These are phyloP conservation scores for Trifolium subterraneum DNA, from an alignment of 306 rosid species.

Conservation along the genomic window DNA sequence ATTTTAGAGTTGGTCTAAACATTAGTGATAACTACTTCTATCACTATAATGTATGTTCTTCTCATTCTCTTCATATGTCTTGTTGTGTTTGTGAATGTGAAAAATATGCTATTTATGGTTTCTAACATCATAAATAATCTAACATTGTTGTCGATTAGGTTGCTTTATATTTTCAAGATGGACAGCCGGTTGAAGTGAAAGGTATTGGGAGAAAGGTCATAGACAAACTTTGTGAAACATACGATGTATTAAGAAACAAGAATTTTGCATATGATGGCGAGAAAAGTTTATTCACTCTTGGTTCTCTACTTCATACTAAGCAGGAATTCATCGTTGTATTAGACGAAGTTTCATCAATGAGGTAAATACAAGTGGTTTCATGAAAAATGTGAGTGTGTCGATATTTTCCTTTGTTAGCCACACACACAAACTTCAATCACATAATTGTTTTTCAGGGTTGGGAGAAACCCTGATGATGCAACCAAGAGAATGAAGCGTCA, in stretches of 20 bases:
- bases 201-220: slow-evolving; percentile 52
- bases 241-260: slow-evolving; percentile 29
- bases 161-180: slow-evolving; percentile 48
- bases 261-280: slow-evolving; percentile 55
- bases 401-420: not conserved
- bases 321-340: slow-evolving; percentile 40
- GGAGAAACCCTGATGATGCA: slow-evolving; percentile 1
- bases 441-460: slow-evolving; percentile 27
- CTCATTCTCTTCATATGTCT: not conserved
- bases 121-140: not conserved
- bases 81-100: slow-evolving; percentile 19
- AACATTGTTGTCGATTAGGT: slow-evolving; percentile 46
- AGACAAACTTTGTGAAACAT: slow-evolving; percentile 42
- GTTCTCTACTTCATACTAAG: slow-evolving; percentile 26
- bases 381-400: not conserved
- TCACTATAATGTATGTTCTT: slow-evolving; percentile 40
- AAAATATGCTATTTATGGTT: not conserved
- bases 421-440: not conserved
- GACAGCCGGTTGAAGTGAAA: slow-evolving; percentile 41
- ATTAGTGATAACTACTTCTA: slow-evolving; percentile 46
- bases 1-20: slow-evolving; percentile 41
- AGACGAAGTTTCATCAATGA: slow-evolving; percentile 44
- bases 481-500: slow-evolving; percentile 45
- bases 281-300: slow-evolving; percentile 47
- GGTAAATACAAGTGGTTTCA: slow-evolving; percentile 9